These are phyloP conservation scores for Cenchrus purpureus DNA, from an alignment of 176 grass and related monocot species.

Conservation along the genomic window DNA sequence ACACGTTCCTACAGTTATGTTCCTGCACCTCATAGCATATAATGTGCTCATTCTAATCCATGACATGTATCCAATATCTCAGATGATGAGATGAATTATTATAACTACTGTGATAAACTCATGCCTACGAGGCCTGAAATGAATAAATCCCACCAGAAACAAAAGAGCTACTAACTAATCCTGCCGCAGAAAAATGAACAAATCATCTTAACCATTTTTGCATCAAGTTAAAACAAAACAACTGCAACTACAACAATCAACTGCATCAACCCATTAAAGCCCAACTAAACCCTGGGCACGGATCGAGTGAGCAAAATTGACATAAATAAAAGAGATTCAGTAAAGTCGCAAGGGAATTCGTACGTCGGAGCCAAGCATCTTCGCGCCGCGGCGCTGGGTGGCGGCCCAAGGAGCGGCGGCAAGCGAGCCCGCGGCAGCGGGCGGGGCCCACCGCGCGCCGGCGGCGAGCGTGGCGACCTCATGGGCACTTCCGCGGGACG, in stretches of 20 bases:
- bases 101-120: neutral
- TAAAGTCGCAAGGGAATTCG: neutral
- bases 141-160: neutral
- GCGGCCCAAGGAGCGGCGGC: constrained; percentile 58
- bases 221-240: neutral
- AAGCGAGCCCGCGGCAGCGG: constrained; percentile 33
- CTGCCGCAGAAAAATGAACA: neutral
- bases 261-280: neutral
- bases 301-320: neutral
- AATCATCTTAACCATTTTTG: neutral
- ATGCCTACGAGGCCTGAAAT: neutral
- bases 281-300: constrained; percentile 15
- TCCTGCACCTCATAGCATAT: neutral
- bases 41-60: neutral
- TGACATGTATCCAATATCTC: too few species aligned
- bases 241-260: neutral
- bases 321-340: too few species aligned
- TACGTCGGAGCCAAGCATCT: constrained; percentile 80
- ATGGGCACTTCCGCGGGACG: neutral
- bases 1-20: too few species aligned
- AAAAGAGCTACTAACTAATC: neutral
- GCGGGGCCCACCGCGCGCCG: neutral
- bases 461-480: constrained; percentile 43
- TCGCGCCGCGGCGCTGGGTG: constrained; percentile 66
- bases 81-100: neutral